Conservation (phyloP, 1,139 yeast species). For the Spathaspora sp. region DNA sequence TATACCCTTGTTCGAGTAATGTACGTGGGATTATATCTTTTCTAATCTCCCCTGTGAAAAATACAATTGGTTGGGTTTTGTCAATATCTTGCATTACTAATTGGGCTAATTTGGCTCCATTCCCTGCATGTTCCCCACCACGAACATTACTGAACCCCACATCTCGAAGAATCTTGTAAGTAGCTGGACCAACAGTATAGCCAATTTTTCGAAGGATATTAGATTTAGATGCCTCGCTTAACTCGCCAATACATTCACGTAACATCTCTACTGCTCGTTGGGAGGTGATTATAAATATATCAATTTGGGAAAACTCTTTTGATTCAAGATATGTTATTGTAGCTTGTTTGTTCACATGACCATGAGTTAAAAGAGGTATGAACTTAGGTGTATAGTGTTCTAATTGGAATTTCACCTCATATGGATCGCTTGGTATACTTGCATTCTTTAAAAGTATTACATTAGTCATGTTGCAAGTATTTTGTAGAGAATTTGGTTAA, state of each 20-base stretch:
- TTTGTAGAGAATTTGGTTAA: neutral
- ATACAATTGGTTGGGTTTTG: conserved; percentile 43
- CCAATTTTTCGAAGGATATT: conserved; percentile 50
- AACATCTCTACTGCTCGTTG: conserved; percentile 90
- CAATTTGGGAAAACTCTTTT: conserved; percentile 34
- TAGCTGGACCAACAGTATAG: conserved; percentile 93
- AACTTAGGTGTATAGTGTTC: conserved; percentile 47
- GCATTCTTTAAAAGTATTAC: conserved; percentile 61
- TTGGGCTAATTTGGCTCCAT: conserved; percentile 70
- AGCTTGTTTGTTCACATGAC: conserved; percentile 47
- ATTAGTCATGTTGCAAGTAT: conserved; percentile 5
- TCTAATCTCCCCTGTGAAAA: conserved; percentile 84
- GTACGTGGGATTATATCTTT: conserved; percentile 77
- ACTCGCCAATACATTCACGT: conserved; percentile 39
- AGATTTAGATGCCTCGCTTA: conserved; percentile 17
- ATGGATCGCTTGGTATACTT: conserved; percentile 66
- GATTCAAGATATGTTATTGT: conserved; percentile 45
- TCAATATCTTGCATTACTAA: conserved; percentile 49
- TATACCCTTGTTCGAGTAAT: conserved; percentile 44
- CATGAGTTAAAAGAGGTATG: conserved; percentile 69
- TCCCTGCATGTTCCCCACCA: conserved; percentile 81
- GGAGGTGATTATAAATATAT: conserved; percentile 72
- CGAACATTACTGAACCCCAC: conserved; percentile 67
- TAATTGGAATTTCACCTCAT: conserved; percentile 40
- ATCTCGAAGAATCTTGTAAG: conserved; percentile 55